These are phyloP conservation scores for Sutorius eximius DNA, from an alignment of 1,284 basidiomycete species.

Conservation along the genomic window DNA sequence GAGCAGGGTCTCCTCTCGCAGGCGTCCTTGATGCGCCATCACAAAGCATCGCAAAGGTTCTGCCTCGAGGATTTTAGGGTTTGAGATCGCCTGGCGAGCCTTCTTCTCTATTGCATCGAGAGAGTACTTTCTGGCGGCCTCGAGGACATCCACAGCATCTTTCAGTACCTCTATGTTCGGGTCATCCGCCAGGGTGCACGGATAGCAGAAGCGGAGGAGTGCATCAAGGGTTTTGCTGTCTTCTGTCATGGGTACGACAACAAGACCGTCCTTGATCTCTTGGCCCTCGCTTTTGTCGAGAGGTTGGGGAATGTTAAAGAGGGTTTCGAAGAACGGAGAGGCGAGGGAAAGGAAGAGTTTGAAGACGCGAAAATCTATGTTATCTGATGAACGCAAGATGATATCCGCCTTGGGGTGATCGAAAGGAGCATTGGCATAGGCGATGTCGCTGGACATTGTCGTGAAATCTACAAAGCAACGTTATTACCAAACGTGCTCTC, in stretches of 20 bases:
- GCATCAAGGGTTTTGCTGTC: constrained; percentile 14
- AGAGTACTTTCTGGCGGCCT: constrained; percentile 18
- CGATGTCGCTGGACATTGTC: background rate
- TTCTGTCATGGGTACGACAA: constrained; percentile 6
- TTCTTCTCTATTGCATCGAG: constrained; percentile 18
- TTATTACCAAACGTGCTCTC: background rate
- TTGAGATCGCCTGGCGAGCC: constrained; percentile 10
- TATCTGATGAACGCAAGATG: constrained; percentile 14
- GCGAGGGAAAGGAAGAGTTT: no score
- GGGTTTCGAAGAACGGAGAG: constrained; percentile 4
- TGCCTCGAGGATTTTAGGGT: constrained; percentile 11
- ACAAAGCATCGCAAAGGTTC: constrained; percentile 13
- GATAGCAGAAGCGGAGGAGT: constrained; percentile 25
- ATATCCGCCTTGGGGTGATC: constrained; percentile 12
- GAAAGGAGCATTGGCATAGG: constrained; percentile 5
- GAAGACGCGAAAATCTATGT: constrained; percentile 5
- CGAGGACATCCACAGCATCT: constrained; percentile 9
- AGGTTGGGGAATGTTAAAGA: constrained; percentile 17
- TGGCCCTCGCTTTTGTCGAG: background rate
- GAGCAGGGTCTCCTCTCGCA: constrained; percentile 13
- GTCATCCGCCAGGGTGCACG: constrained; percentile 20
- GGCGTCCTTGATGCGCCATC: background rate
- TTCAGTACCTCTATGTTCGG: constrained; percentile 9
- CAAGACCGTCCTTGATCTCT: no score
- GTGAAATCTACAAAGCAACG: background rate